phyloP scores from a whole-genome alignment of 2,329 filamentous ascomycete species.

The Ophiostoma triangulosporum region DNA sequence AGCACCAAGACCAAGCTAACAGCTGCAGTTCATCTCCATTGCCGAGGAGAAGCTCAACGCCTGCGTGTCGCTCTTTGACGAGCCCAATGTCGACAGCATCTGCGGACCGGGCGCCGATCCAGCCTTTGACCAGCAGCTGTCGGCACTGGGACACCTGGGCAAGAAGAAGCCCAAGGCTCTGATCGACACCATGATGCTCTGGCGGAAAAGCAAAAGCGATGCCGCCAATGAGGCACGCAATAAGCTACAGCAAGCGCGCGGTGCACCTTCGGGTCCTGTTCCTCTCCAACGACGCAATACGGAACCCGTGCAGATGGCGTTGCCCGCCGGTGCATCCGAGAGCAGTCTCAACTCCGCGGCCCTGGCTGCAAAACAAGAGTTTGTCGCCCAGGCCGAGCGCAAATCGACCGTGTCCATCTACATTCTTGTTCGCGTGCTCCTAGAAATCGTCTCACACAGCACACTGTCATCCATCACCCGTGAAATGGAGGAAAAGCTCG shows the following conservation, averaged over 20 bases:
- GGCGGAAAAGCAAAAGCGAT: slow-evolving; percentile 93
- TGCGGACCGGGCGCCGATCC: slow-evolving; percentile 83
- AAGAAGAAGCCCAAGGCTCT: slow-evolving; percentile 86
- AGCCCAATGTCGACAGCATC: slow-evolving; percentile 74
- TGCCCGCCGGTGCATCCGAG: slow-evolving; percentile 19
- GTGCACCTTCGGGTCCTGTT: slow-evolving; percentile 20
- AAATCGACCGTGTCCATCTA: slow-evolving; percentile 92
- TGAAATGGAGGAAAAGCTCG: slow-evolving; percentile 88
- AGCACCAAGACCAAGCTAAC: neutral
- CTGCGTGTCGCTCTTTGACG: slow-evolving; percentile 69
- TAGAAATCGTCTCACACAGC: slow-evolving; percentile 89
- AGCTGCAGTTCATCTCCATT: slow-evolving; percentile 65
- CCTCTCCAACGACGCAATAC: slow-evolving; percentile 58
- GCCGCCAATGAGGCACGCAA: slow-evolving; percentile 56
- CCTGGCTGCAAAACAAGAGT: slow-evolving; percentile 48
- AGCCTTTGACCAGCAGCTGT: slow-evolving; percentile 86
- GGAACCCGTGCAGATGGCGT: slow-evolving; percentile 43
- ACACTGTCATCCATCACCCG: slow-evolving; percentile 67
- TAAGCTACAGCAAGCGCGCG: slow-evolving; percentile 37
- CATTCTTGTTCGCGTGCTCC: slow-evolving; percentile 81
- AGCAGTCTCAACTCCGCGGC: slow-evolving; percentile 18
- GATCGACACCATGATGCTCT: slow-evolving; percentile 96
- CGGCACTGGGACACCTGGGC: slow-evolving; percentile 85
- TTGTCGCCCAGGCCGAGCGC: slow-evolving; percentile 67
- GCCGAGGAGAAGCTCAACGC: slow-evolving; percentile 94